These are phyloP conservation scores for Circinella umbellata DNA, from an alignment of 371 early-diverging fungal species.

Conservation along the genomic window DNA sequence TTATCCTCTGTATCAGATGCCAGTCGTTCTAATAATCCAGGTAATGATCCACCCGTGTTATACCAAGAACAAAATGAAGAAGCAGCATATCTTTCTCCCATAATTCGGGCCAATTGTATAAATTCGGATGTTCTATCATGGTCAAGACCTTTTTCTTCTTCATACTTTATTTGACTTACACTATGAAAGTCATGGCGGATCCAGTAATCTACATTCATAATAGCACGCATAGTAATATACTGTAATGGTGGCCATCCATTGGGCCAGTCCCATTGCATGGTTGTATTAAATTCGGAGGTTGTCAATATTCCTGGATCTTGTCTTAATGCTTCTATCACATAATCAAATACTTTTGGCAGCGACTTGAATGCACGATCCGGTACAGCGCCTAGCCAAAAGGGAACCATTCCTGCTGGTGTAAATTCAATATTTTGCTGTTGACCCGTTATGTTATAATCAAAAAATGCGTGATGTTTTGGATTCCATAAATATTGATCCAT, in stretches of 20 bases:
- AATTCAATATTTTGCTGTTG: conserved; percentile 32
- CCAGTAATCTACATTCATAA: conserved; percentile 34
- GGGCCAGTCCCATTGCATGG: conserved; percentile 91
- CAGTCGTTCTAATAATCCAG: conserved; percentile 40
- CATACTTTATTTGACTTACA: neutral
- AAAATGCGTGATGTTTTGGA: conserved; percentile 42
- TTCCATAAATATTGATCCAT: conserved; percentile 62
- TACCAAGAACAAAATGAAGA: conserved; percentile 78
- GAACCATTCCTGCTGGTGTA: conserved; percentile 48
- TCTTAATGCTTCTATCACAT: conserved; percentile 29
- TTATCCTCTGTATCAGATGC: conserved; percentile 30
- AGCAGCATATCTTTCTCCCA: conserved; percentile 69
- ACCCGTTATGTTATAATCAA: conserved; percentile 61
- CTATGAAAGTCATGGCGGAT: neutral
- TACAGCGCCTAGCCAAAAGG: conserved; percentile 55
- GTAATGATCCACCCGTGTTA: conserved; percentile 65
- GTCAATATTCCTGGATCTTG: conserved; percentile 73
- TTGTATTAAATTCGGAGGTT: conserved; percentile 59
- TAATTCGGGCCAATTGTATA: conserved; percentile 10
- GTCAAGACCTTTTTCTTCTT: too few relatives aligned
- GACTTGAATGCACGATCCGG: conserved; percentile 27
- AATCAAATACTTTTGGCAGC: conserved; percentile 36
- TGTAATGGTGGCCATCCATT: conserved; percentile 80
- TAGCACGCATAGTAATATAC: conserved; percentile 60
- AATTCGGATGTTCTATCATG: neutral